Conservation (phyloP, 2,329 filamentous ascomycete genomes). For the Thermomyces lanuginosus region DNA sequence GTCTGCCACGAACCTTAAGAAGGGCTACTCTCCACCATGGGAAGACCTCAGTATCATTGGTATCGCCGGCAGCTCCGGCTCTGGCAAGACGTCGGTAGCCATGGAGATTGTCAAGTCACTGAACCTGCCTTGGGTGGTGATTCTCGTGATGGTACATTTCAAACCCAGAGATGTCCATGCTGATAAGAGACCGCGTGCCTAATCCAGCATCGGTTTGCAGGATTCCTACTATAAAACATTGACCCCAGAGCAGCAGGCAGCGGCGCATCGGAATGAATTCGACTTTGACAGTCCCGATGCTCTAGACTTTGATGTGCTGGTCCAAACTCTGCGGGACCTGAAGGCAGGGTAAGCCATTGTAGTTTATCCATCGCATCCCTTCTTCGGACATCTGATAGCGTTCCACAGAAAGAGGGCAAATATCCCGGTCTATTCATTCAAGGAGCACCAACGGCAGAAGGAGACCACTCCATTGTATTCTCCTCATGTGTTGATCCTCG, state of each 20-base stretch:
- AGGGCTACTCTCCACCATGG: conserved; percentile 85
- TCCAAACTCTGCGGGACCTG: conserved; percentile 63
- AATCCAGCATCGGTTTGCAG: conserved; percentile 29
- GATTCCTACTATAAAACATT: conserved; percentile 96
- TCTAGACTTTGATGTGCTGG: conserved; percentile 81
- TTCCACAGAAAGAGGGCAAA: conserved; percentile 42
- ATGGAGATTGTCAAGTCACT: conserved; percentile 78
- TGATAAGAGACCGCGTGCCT: conserved; percentile 6
- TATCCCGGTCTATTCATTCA: conserved; percentile 89
- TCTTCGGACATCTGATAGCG: conserved; percentile 6
- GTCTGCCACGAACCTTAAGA: conserved; percentile 13
- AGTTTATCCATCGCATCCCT: neutral
- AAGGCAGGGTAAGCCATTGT: conserved; percentile 63
- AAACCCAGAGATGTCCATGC: neutral
- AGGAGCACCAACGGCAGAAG: conserved; percentile 65
- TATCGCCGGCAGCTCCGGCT: conserved; percentile 87
- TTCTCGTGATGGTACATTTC: conserved; percentile 70
- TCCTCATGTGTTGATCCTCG: conserved; percentile 83
- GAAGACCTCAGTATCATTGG: conserved; percentile 92
- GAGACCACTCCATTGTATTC: conserved; percentile 85
- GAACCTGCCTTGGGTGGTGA: conserved; percentile 94
- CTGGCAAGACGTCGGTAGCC: conserved; percentile 85
- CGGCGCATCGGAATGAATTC: conserved; percentile 78
- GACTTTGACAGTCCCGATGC: conserved; percentile 92
- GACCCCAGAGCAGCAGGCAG: conserved; percentile 57